A percentile compares a stretch with the other conserved stretches of the same genome.
Conservation (phyloP, 192 early-diverging fungal species). For the Backusella psychrophila region DNA sequence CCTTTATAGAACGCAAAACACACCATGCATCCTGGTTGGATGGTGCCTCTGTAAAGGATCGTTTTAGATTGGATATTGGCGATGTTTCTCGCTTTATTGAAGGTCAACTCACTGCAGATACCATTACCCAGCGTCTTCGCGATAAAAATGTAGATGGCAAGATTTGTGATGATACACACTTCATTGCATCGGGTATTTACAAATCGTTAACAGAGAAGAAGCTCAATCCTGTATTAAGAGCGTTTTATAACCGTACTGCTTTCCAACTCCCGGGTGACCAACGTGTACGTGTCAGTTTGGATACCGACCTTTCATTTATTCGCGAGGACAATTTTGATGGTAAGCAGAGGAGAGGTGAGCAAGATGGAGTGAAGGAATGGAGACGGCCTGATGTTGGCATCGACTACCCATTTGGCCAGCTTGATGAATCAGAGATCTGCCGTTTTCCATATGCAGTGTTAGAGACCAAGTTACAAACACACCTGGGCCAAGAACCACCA, state of each 20-base stretch:
- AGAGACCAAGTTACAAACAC: constrained; percentile 34
- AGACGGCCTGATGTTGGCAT: constrained; percentile 82
- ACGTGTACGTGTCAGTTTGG: constrained; percentile 88
- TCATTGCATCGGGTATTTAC: constrained; percentile 28
- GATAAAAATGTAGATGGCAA: constrained; percentile 66
- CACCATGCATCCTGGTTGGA: constrained; percentile 35
- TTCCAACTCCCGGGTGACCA: constrained; percentile 57
- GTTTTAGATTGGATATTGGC: constrained; percentile 27
- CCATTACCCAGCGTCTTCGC: constrained; percentile 67
- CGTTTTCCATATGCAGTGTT: constrained; percentile 39
- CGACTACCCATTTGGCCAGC: constrained; percentile 69
- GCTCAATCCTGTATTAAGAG: constrained; percentile 27
- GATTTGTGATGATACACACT: constrained; percentile 54
- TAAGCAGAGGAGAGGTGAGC: constrained; percentile 61
- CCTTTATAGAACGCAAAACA: constrained; percentile 39
- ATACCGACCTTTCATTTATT: constrained; percentile 93
- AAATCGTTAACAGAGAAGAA: constrained; percentile 31
- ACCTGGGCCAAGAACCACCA: constrained; percentile 59
- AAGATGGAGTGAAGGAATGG: constrained; percentile 79
- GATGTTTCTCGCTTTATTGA: constrained; percentile 20
- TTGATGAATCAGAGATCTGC: constrained; percentile 25
- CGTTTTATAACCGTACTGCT: constrained; percentile 39
- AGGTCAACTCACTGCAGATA: constrained; percentile 27
- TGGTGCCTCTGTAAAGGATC: constrained; percentile 38
- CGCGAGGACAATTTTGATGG: constrained; percentile 83